Percentiles rank a stretch among this genome's conserved stretches.
Conservation (phyloP, 2,329 filamentous ascomycete genomes). For the Fusarium metavorans region DNA sequence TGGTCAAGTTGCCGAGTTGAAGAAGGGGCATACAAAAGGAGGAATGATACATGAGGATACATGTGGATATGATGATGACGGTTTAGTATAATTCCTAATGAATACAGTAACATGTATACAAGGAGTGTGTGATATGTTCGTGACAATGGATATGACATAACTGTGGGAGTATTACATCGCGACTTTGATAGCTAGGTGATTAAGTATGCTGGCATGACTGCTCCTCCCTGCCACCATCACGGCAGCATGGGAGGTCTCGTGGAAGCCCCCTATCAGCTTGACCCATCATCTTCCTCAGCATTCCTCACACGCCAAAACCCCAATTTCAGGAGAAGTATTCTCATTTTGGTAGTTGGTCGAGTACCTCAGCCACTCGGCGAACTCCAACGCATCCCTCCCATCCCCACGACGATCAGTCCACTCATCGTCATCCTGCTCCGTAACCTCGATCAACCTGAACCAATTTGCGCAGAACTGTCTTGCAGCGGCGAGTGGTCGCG, state of each 20-base stretch:
- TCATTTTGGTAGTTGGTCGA: neutral
- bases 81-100: conserved; percentile 1
- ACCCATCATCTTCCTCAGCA: neutral
- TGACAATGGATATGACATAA: neutral
- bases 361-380: neutral
- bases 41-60: conserved; percentile 6
- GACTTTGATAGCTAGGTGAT: neutral
- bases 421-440: neutral
- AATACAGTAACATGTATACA: neutral
- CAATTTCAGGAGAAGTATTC: neutral
- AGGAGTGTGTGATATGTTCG: neutral
- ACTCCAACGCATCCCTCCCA: neutral
- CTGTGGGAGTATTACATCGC: neutral
- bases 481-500: neutral
- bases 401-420: neutral
- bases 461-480: neutral
- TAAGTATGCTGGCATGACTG: neutral
- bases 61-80: conserved; percentile 28
- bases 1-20: conserved; percentile 21
- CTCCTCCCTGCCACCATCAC: neutral
- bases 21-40: neutral
- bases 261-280: neutral
- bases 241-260: neutral
- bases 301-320: neutral
- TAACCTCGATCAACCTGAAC: neutral